These are phyloP conservation scores for Claviceps digitariae DNA, from an alignment of 2,329 filamentous ascomycete species.

Conservation along the genomic window DNA sequence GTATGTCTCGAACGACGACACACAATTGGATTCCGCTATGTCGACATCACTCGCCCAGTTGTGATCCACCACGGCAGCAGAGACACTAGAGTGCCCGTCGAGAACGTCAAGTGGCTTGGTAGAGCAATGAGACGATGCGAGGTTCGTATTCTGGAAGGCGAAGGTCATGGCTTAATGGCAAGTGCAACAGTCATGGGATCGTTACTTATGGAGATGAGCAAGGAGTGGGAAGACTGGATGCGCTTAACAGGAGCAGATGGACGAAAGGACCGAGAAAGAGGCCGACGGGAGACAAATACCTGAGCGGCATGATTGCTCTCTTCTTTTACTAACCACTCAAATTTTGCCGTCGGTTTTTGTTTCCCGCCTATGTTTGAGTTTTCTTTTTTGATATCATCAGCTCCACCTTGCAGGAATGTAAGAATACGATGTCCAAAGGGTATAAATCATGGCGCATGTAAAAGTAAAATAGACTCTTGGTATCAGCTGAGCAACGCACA, in stretches of 20 bases:
- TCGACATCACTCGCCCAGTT: conserved; percentile 82
- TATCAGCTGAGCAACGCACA: too few relatives aligned
- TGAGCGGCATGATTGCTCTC: neutral
- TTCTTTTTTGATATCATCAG: too few relatives aligned
- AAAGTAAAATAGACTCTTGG: neutral
- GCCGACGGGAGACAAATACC: conserved; percentile 14
- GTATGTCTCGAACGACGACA: conserved; percentile 86
- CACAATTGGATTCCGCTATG: conserved; percentile 89
- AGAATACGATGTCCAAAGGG: too few relatives aligned
- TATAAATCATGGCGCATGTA: too few relatives aligned
- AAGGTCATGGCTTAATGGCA: conserved; percentile 93
- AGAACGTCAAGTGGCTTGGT: conserved; percentile 90
- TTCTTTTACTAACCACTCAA: too few relatives aligned
- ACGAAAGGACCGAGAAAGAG: conserved; percentile 20
- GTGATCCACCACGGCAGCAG: conserved; percentile 89
- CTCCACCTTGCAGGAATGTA: too few relatives aligned
- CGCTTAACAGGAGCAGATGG: conserved; percentile 37
- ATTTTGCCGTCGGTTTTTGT: too few relatives aligned
- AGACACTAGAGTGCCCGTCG: conserved; percentile 83
- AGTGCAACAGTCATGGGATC: conserved; percentile 85
- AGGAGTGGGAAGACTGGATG: conserved; percentile 86
- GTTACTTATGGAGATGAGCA: conserved; percentile 86
- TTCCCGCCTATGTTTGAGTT: too few relatives aligned
- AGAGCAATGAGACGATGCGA: conserved; percentile 90
- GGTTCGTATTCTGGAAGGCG: conserved; percentile 76